phyloP scores from a whole-genome alignment of 306 rosid genomes.

The Canavalia gladiata region DNA sequence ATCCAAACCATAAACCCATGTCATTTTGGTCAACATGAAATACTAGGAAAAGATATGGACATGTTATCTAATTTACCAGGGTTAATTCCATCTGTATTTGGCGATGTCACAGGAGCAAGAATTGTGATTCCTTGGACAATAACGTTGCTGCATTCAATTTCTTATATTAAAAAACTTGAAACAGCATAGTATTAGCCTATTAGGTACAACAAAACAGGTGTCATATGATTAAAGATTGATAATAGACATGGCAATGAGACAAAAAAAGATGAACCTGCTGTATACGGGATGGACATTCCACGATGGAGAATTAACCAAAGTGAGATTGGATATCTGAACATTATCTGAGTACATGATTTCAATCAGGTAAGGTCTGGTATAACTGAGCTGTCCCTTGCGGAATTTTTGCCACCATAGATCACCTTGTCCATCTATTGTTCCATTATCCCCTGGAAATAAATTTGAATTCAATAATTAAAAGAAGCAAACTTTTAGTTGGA shows the following conservation, averaged over 20 bases:
- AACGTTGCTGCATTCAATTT: slow-evolving; percentile 67
- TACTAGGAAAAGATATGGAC: background rate
- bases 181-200: background rate
- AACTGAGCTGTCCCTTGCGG: slow-evolving; percentile 57
- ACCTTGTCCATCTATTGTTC: slow-evolving; percentile 85
- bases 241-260: slow-evolving; percentile 15
- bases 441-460: slow-evolving; percentile 67
- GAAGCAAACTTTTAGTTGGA: background rate
- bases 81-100: slow-evolving; percentile 86
- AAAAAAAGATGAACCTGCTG: slow-evolving; percentile 60
- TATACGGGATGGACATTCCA: slow-evolving; percentile 75
- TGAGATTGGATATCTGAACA: slow-evolving; percentile 75
- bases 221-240: background rate
- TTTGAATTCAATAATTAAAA: slow-evolving; percentile 36
- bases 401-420: slow-evolving; percentile 83
- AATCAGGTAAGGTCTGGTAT: slow-evolving; percentile 80
- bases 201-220: no score
- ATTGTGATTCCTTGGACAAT: slow-evolving; percentile 80
- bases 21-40: background rate
- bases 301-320: slow-evolving; percentile 72
- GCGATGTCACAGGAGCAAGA: slow-evolving; percentile 80
- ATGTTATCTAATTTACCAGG: slow-evolving; percentile 63
- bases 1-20: slow-evolving; percentile 33
- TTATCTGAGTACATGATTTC: slow-evolving; percentile 69
- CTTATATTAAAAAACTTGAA: slow-evolving; percentile 42